phyloP scores from a whole-genome alignment of 148 eudicot species.

The Camellia granthamiana region DNA sequence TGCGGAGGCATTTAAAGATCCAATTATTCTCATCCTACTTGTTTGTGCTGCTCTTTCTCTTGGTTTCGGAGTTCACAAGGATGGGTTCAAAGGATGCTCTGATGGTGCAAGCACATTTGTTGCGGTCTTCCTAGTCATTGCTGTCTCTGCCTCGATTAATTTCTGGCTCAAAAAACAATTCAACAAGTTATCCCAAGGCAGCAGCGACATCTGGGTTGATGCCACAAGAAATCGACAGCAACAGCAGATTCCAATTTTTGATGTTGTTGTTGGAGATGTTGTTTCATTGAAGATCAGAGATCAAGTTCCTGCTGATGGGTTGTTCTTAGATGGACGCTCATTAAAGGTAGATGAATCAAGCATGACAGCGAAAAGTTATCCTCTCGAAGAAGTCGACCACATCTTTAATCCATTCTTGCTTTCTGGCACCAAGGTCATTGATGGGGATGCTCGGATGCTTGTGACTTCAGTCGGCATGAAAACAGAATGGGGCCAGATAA shows the following conservation, averaged over 20 bases:
- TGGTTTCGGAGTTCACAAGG: background rate
- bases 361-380: constrained; percentile 8
- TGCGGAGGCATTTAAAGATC: background rate
- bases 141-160: constrained; percentile 17
- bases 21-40: constrained; percentile 5
- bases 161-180: constrained; percentile 18
- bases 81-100: constrained; percentile 14
- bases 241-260: constrained; percentile 22
- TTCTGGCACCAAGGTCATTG: constrained; percentile 17
- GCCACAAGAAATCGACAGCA: constrained; percentile 20
- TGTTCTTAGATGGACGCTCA: constrained; percentile 1
- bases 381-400: background rate
- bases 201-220: constrained; percentile 10
- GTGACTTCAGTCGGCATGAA: constrained; percentile 26
- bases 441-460: constrained; percentile 23
- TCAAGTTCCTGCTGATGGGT: too few relatives aligned
- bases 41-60: background rate
- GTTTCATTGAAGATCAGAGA: constrained; percentile 1
- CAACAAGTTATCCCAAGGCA: constrained; percentile 8
- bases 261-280: constrained; percentile 36
- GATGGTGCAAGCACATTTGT: background rate
- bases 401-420: constrained; percentile 13
- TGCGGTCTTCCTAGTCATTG: constrained; percentile 13
- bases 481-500: constrained; percentile 16
- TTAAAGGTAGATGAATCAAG: constrained; percentile 11